Evolutionary conservation across 176 grass and related monocot species (phyloP).

Genomic region (Aegilops longissima): DNA sequence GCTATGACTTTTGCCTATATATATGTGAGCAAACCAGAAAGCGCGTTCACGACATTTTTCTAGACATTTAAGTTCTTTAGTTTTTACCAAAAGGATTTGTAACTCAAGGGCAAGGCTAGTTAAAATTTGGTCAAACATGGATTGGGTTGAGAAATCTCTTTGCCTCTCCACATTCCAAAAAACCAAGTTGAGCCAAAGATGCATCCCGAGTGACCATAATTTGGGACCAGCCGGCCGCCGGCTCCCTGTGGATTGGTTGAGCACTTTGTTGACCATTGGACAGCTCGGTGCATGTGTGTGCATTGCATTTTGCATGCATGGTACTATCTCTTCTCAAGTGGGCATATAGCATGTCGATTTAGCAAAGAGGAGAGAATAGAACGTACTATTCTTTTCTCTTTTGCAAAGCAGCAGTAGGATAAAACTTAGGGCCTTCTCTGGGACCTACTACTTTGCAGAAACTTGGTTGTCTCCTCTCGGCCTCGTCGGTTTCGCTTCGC

Average conservation of each 20-base stretch:
- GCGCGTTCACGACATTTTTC: background rate
- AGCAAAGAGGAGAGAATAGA: background rate
- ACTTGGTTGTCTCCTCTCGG: too few species aligned
- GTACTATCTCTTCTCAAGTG: background rate
- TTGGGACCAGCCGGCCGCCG: background rate
- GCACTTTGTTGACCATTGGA: conserved; percentile 30
- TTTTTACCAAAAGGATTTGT: background rate
- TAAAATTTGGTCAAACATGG: conserved; percentile 11
- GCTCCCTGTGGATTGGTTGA: conserved; percentile 12
- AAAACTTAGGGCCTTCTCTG: too few species aligned
- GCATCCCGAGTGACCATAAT: background rate
- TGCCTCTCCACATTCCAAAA: background rate
- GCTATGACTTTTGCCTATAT: too few species aligned
- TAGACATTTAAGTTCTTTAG: background rate
- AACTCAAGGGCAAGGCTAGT: background rate
- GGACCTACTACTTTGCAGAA: too few species aligned
- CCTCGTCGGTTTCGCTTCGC: too few species aligned
- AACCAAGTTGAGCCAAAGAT: conserved; percentile 2
- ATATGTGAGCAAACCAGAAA: background rate
- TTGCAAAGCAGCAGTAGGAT: background rate
- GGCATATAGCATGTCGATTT: background rate
- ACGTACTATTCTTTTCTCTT: background rate
- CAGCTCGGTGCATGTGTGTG: background rate
- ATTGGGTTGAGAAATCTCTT: background rate
- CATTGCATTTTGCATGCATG: background rate